Evolutionary conservation across 306 rosid genomes (phyloP).

Genomic region (Citrullus amarus): DNA sequence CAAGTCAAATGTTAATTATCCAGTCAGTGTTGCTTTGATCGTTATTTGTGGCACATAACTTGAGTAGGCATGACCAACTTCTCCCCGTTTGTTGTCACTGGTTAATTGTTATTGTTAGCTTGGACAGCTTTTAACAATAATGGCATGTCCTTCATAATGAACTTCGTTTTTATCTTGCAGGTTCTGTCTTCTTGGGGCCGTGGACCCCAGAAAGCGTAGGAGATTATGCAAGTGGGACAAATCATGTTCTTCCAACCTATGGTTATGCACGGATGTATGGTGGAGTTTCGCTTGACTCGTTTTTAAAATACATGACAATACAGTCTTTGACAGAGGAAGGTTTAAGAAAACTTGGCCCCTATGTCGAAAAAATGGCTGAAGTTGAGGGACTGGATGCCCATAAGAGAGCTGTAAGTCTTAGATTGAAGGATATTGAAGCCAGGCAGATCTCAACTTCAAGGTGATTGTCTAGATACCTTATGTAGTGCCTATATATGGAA

Average conservation of each 20-base stretch:
- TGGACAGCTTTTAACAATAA: background rate
- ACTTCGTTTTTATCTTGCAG: constrained; percentile 25
- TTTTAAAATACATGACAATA: constrained; percentile 81
- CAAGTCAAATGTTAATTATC: background rate
- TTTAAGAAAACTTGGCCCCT: constrained; percentile 71
- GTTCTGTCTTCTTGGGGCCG: constrained; percentile 83
- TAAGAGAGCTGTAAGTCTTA: constrained; percentile 84
- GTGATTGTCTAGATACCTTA: constrained; percentile 13
- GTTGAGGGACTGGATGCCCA: constrained; percentile 93
- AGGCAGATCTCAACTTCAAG: constrained; percentile 37
- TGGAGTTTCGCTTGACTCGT: constrained; percentile 91
- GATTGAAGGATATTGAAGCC: constrained; percentile 84
- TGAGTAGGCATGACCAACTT: background rate
- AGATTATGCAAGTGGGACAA: constrained; percentile 96
- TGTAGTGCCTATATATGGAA: constrained; percentile 1
- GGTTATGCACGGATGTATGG: constrained; percentile 96
- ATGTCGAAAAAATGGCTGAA: constrained; percentile 86
- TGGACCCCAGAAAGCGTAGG: constrained; percentile 99
- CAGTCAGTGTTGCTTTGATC: background rate
- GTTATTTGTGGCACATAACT: background rate
- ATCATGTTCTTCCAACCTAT: constrained; percentile 96
- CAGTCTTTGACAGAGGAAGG: constrained; percentile 97
- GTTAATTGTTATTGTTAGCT: background rate
- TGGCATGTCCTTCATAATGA: background rate
- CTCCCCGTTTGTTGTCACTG: background rate